Conservation (phyloP, 2,329 filamentous ascomycete species). For the Epichloe bromicola region DNA sequence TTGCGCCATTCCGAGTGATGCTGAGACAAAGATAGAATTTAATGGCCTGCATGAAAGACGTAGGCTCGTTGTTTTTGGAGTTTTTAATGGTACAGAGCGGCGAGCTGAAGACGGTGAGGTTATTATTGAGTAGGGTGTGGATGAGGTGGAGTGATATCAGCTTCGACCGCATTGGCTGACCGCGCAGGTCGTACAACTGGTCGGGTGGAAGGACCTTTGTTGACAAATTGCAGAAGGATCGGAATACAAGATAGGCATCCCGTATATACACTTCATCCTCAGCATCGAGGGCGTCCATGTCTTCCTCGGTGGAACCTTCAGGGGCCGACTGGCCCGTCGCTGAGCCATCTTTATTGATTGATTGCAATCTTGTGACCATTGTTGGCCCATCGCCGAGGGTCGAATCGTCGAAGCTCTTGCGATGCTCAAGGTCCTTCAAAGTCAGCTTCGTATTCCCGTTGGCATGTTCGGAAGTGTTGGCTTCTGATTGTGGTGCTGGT, state of each 20-base stretch:
- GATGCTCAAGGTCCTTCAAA: slow-evolving; percentile 52
- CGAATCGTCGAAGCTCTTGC: slow-evolving; percentile 57
- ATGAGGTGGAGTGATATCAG: slow-evolving; percentile 90
- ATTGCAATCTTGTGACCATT: slow-evolving; percentile 50
- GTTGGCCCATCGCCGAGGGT: slow-evolving; percentile 53
- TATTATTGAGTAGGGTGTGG: slow-evolving; percentile 88
- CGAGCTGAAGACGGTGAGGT: slow-evolving; percentile 80
- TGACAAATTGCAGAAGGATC: slow-evolving; percentile 93
- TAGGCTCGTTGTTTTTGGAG: slow-evolving; percentile 77
- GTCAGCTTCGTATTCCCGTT: slow-evolving; percentile 44
- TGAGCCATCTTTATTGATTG: slow-evolving; percentile 23
- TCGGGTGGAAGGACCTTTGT: slow-evolving; percentile 84
- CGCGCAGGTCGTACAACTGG: slow-evolving; percentile 82
- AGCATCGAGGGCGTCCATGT: slow-evolving; percentile 46
- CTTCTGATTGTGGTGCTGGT: slow-evolving; percentile 18
- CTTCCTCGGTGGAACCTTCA: slow-evolving; percentile 42
- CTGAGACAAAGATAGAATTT: slow-evolving; percentile 96
- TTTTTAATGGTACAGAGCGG: slow-evolving; percentile 86
- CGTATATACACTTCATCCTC: slow-evolving; percentile 96
- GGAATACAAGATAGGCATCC: slow-evolving; percentile 92
- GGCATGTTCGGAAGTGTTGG: slow-evolving; percentile 16
- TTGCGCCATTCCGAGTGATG: slow-evolving; percentile 88
- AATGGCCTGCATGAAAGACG: slow-evolving; percentile 83
- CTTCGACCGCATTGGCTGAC: slow-evolving; percentile 95
- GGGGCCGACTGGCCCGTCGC: slow-evolving; percentile 40